Base-by-base conservation (phyloP, 768 basidiomycete species). In the Mrakia hoshinonis region DNA sequence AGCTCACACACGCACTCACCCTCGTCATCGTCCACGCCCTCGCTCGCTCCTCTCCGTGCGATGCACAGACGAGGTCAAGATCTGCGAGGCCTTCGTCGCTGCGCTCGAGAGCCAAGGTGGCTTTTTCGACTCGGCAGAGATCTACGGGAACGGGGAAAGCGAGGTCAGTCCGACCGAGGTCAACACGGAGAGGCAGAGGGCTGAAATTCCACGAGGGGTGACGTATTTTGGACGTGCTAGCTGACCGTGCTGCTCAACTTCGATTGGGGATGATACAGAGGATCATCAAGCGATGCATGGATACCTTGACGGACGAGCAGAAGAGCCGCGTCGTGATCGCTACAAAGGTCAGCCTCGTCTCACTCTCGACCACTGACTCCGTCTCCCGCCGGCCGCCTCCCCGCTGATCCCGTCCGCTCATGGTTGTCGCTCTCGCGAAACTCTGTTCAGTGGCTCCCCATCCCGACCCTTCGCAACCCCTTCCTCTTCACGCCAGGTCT, bases 401-500 rank as follows among this genome's bases (percentile, higher is more conserved):
- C 24, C 15, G 4, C 22, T 24, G 18, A 7, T 39, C 58, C 15
- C 20, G n/a, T 20, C 20, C 7, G 13, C 58, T 29, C 20, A 15
- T 31, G 7, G 2, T n/a, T 26, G 6, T n/a, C 20, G 15, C 6
- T 3, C 15, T 47, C 34, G 31, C 4, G n/a, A n/a, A n/a, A 22
- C 62, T 38, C 47, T 20, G 5, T 20, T 15, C 65, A 66, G 61
- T 70, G 73, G 65, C 66, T 77, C 3, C 77, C 79, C 18, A 58
- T 76, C 52, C 77, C 78, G 1, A 64, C 73, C 9, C 75, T 72
- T 2, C 70, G 66, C 15, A 77, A 75, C 68, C 72, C 67, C 47
- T 77, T 77, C 74, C 58, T 79, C 43, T 76, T 79, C 71, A 69
- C 70, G 7, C 78, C 78, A 9, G 78, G 76, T 4, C 65, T 78